These are phyloP conservation scores for Pseudofabraea citricarpa DNA, from an alignment of 2,329 filamentous ascomycete species.

Conservation along the genomic window DNA sequence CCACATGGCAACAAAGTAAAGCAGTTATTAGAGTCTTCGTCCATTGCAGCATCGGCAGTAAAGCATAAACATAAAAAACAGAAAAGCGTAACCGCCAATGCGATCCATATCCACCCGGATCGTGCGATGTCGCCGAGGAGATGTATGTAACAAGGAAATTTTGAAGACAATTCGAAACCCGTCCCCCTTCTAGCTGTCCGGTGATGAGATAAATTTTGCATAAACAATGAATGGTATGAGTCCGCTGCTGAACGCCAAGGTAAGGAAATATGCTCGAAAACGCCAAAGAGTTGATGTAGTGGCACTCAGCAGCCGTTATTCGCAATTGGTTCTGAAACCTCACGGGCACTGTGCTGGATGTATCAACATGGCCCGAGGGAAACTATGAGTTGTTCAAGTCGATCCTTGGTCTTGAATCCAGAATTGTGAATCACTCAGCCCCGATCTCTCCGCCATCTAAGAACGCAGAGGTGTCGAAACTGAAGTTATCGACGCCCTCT, in stretches of 20 bases:
- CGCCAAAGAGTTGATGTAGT: too few relatives aligned
- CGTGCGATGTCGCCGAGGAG: slow-evolving; percentile 11
- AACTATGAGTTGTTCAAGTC: too few relatives aligned
- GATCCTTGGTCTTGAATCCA: too few relatives aligned
- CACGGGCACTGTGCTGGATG: too few relatives aligned
- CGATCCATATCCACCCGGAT: slow-evolving; percentile 21
- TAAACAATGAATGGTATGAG: slow-evolving; percentile 27
- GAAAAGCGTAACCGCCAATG: slow-evolving; percentile 12
- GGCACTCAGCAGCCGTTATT: too few relatives aligned
- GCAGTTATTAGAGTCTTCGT: slow-evolving; percentile 23
- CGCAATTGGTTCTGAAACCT: too few relatives aligned
- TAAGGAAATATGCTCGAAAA: too few relatives aligned
- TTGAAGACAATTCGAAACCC: slow-evolving; percentile 17
- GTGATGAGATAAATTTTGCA: slow-evolving; percentile 21
- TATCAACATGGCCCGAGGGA: too few relatives aligned
- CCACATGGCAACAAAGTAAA: slow-evolving; percentile 16
- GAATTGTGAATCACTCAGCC: slow-evolving; percentile 50
- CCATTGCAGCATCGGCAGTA: slow-evolving; percentile 14
- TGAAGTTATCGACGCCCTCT: slow-evolving; percentile 41
- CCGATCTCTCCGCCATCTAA: slow-evolving; percentile 56
- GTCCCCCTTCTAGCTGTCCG: slow-evolving; percentile 22
- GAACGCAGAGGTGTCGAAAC: slow-evolving; percentile 48
- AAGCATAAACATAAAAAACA: slow-evolving; percentile 23
- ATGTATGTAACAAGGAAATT: slow-evolving; percentile 24
- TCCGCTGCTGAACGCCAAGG: slow-evolving; percentile 28